A percentile compares a stretch with the other conserved stretches of the same genome.
Evolutionary conservation across 2,329 filamentous ascomycete species (phyloP).

Genomic region (Ophiognomonia clavigignenti-juglandacearum): DNA sequence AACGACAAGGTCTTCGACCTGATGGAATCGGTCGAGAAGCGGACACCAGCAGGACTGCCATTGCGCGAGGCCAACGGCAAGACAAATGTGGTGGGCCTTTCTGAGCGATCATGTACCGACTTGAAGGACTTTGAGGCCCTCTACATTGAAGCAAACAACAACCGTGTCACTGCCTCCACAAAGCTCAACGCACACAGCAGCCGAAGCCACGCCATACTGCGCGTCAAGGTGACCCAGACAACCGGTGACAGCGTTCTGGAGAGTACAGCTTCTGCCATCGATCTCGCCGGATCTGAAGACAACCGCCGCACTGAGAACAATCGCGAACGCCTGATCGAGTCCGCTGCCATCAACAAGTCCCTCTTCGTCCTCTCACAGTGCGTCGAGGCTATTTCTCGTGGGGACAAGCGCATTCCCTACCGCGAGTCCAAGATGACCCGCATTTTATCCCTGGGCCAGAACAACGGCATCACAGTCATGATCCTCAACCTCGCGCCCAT

Average conservation of each 20-base stretch:
- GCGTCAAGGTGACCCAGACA: conserved; percentile 79
- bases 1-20: conserved; percentile 93
- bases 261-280: conserved; percentile 88
- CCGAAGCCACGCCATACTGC: conserved; percentile 83
- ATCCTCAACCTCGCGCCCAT: conserved; percentile 89
- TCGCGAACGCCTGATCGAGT: conserved; percentile 89
- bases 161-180: conserved; percentile 82
- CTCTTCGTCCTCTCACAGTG: conserved; percentile 92
- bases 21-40: conserved; percentile 82
- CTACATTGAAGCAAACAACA: conserved; percentile 89
- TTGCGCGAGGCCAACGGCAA: conserved; percentile 82
- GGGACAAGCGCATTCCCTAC: conserved; percentile 78
- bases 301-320: conserved; percentile 92
- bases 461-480: conserved; percentile 94
- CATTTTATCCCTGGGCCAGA: conserved; percentile 86
- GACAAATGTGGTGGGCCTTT: conserved; percentile 80
- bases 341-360: conserved; percentile 95
- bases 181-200: conserved; percentile 92
- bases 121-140: conserved; percentile 86
- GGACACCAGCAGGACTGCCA: conserved; percentile 73
- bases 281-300: conserved; percentile 92
- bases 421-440: conserved; percentile 96
- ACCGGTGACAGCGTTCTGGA: conserved; percentile 63
- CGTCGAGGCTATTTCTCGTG: conserved; percentile 83
- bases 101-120: conserved; percentile 74